These are phyloP conservation scores for Candolleomyces aberdarensis DNA, from an alignment of 768 basidiomycete species.

Conservation along the genomic window DNA sequence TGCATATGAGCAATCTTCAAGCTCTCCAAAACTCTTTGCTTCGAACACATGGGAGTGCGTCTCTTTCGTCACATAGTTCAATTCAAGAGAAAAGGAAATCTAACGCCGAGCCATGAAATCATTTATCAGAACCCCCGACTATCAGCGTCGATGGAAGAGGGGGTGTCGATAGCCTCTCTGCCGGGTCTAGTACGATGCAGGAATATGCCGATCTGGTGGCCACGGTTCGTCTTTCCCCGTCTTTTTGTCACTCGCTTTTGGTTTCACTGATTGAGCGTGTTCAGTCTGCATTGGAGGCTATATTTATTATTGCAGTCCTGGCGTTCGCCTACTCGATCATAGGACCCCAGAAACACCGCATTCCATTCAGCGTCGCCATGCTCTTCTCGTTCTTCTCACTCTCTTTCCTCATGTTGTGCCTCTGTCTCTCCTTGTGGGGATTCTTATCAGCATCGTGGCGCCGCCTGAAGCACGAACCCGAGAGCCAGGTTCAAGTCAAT, in stretches of 20 bases:
- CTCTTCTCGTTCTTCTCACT: constrained; percentile 6
- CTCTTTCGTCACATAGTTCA: not conserved
- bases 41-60: not conserved
- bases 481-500: constrained; percentile 18
- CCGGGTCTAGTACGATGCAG: not conserved
- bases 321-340: constrained; percentile 1
- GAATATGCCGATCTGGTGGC: not conserved
- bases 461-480: constrained; percentile 2
- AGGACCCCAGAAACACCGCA: not conserved
- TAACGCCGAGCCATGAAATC: not conserved
- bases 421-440: constrained; percentile 6
- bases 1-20: constrained; percentile 5
- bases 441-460: constrained; percentile 4
- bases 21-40: constrained; percentile 5
- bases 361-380: constrained; percentile 6
- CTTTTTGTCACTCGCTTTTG: not conserved
- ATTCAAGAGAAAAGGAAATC: too few species aligned
- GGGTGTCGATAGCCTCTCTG: not conserved
- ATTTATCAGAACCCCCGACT: not conserved
- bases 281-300: not conserved
- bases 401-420: not conserved
- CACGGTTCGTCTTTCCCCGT: not conserved
- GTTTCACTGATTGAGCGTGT: not conserved
- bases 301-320: constrained; percentile 6
- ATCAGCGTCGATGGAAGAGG: not conserved